phyloP scores from a whole-genome alignment of 768 basidiomycete genomes.

The Agrocybe pediades region DNA sequence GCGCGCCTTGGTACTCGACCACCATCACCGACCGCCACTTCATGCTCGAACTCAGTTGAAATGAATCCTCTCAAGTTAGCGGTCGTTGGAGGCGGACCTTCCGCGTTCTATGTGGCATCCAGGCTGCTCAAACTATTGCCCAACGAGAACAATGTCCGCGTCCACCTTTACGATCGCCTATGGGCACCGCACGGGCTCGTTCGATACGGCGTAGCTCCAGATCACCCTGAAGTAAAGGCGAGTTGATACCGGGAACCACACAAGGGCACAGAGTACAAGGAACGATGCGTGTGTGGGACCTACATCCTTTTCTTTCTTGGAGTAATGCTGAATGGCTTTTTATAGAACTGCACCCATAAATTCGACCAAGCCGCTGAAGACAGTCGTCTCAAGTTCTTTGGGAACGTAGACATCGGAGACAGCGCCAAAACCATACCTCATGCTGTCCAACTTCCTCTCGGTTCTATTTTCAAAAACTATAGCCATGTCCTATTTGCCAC shows the following conservation, averaged over 20 bases:
- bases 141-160: conserved; percentile 35
- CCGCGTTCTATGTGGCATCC: conserved; percentile 94
- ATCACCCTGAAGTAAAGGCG: conserved; percentile 98
- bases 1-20: too few species aligned
- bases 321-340: not conserved
- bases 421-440: conserved; percentile 42
- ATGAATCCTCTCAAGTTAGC: conserved; percentile 53
- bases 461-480: conserved; percentile 69
- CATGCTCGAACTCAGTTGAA: not conserved
- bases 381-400: conserved; percentile 84
- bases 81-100: too few species aligned
- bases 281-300: conserved; percentile 1
- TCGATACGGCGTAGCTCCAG: conserved; percentile 95
- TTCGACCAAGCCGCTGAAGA: conserved; percentile 85
- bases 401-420: conserved; percentile 73
- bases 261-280: not conserved
- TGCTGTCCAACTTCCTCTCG: conserved; percentile 58
- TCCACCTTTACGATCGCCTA: conserved; percentile 90
- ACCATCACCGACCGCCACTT: too few species aligned
- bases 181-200: conserved; percentile 96
- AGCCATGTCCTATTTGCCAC: conserved; percentile 86
- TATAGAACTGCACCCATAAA: conserved; percentile 93
- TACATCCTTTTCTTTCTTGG: not conserved
- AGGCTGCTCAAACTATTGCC: conserved; percentile 72
- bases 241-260: conserved; percentile 13